phyloP scores from a whole-genome alignment of 164 flowering plant species.

The Stephania japonica region DNA sequence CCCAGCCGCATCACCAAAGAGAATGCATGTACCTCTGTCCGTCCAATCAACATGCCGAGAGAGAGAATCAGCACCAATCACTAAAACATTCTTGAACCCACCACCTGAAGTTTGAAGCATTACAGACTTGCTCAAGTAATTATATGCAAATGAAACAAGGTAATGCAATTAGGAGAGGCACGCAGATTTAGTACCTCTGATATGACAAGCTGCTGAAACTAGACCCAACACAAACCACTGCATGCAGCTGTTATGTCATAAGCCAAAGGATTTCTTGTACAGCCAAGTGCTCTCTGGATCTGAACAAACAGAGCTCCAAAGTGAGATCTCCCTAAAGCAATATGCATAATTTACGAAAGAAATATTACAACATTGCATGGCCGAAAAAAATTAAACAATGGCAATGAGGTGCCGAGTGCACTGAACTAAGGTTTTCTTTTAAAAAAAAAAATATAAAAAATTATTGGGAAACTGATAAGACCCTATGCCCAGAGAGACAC shows the following conservation, averaged over 20 bases:
- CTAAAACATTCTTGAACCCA: slow-evolving; percentile 81
- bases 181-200: slow-evolving; percentile 54
- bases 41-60: slow-evolving; percentile 93
- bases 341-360: background rate
- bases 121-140: background rate
- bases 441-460: too few species aligned
- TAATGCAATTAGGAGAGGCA: background rate
- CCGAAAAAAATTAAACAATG: too few species aligned
- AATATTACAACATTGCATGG: too few species aligned
- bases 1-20: slow-evolving; percentile 99
- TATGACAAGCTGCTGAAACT: slow-evolving; percentile 79
- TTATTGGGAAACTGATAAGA: too few species aligned
- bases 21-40: slow-evolving; percentile 87
- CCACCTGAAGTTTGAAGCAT: slow-evolving; percentile 48
- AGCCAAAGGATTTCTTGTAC: slow-evolving; percentile 56
- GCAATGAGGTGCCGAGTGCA: too few species aligned
- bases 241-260: slow-evolving; percentile 92
- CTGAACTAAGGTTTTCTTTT: too few species aligned
- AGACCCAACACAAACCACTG: slow-evolving; percentile 83
- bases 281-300: slow-evolving; percentile 70
- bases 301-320: slow-evolving; percentile 17
- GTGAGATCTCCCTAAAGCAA: background rate
- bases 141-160: background rate
- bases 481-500: too few species aligned
- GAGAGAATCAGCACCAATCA: slow-evolving; percentile 89